Base-by-base conservation (phyloP, 1,284 basidiomycete genomes). In the Naganishia liquefaciens region DNA sequence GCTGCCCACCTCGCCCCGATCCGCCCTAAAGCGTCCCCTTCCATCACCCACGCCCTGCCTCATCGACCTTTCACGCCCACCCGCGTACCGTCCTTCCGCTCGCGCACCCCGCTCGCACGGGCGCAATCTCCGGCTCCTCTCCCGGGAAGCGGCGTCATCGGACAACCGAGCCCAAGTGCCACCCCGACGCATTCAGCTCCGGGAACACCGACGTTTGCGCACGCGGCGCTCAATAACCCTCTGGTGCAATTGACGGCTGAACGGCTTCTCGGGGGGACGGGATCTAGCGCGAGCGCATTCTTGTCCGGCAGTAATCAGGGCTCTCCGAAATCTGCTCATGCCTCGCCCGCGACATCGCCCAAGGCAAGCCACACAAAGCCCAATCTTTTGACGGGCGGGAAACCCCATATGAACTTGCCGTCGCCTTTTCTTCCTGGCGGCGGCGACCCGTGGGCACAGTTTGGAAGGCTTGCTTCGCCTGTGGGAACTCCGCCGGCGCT, bases 311-410 rank as follows among this genome's bases (percentile, higher is more conserved):
- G 50, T n/a, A 28, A 33, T n/a, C 50, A 50, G 30, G 60, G 60
- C 42, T 53, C 60, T 23, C 60, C 86, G 2, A 50, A 60, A 25
- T 50, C 46, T 27, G 46, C 57, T 3, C 57, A 60, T 40, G 57
- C 57, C 7, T 40, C 33, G 15, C 57, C 57, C 2, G 57, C 57
- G 5, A 60, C 57, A 25, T 50, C 0, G 76, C 88, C 49, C 74
- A 80, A 5, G 75, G 76, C 21, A 80, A 86, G 25, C 80, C 88
- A 62, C 25, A 46, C 57, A n/a, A 49, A 49, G 37, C 40, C 84
- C 84, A 17, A 87, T 89, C 68, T 88, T 88, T 0, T 87, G 90
- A 54, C 91, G 23, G 55, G 55, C 5, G 40, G 40, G 33, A 60
- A 60, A 19, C 57, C 57, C 33, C 57, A 39, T 5, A 49, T 60